Conservation (phyloP, 129 eudicot species). For the Escallonia herrerae region DNA sequence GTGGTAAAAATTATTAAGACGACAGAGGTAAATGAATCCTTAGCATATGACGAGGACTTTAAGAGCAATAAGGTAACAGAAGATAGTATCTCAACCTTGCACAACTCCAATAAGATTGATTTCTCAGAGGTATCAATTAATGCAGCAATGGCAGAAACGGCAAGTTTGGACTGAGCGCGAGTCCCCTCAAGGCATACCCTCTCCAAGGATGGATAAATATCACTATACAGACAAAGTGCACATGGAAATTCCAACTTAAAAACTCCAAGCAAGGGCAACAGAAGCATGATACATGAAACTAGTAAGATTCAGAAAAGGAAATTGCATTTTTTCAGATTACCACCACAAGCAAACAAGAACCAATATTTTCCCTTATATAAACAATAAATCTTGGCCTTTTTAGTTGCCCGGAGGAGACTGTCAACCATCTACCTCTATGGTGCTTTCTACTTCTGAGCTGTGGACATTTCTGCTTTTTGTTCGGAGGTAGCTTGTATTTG, state of each 20-base stretch:
- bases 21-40: not conserved
- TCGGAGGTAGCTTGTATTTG: too few species aligned
- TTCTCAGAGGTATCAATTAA: constrained; percentile 47
- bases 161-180: constrained; percentile 76
- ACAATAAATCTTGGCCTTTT: not conserved
- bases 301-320: not conserved
- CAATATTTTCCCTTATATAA: not conserved
- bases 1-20: not conserved
- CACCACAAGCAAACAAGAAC: not conserved
- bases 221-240: constrained; percentile 42
- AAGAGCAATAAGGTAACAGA: constrained; percentile 1
- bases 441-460: too few species aligned
- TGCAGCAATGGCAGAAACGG: constrained; percentile 65
- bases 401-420: too few species aligned
- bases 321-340: not conserved
- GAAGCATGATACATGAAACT: not conserved
- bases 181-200: constrained; percentile 72
- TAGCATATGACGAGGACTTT: not conserved
- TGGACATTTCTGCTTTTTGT: too few species aligned
- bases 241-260: constrained; percentile 1
- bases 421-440: too few species aligned
- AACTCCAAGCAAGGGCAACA: not conserved
- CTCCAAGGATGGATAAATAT: constrained; percentile 71
- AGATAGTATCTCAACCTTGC: constrained; percentile 49
- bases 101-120: constrained; percentile 39